Evolutionary conservation across 345 rosid genomes (phyloP), one percentile per base, ranked within the genome.

Genomic region (Lumnitzera littorea): DNA sequence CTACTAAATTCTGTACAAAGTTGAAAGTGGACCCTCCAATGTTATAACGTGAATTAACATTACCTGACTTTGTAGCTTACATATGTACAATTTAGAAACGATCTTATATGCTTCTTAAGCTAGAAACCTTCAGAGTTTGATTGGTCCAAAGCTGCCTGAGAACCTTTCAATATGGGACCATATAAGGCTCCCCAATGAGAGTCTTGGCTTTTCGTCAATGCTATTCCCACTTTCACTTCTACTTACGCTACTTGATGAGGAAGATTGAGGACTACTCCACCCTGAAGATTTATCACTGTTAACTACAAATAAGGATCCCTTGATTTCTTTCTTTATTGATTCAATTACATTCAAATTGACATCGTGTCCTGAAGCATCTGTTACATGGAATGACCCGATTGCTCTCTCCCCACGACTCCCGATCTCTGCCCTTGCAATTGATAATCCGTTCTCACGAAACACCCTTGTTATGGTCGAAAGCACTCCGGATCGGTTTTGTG

Each of bases 141-240:
- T 79, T n/a, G 86, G 79, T 23, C 88, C 53, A 46, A 85, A 80
- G 57, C 69, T 83, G 60, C 71, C 64, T 0, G 97, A 84, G 53
- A 90, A 64, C 25, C 86, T 71, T 71, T 81, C 97, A 11, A 92
- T 68, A 15, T 72, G 83, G 9, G 97, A 80, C 99, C 96, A 87
- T 27, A 92, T 43, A 53, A 87, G 50, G 68, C 73, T 81, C 43
- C 94, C 91, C 46, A 87, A 52, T 3, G 96, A 86, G 53, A 71
- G 57, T 61, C 58, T 76, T 1, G 84, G 76, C 74, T 71, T 69
- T 15, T 71, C 74, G 29, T 59, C 64, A 5, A 46, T 60, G 16
- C 74, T 53, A 41, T 60, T 54, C 23, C 61, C 58, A 50, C 47
- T 64, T 57, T 41, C 31, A 10, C 48, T 36, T 20, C 73, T 70